Conservation (phyloP, 139 green algal species). For the Nannochloris sp. region DNA sequence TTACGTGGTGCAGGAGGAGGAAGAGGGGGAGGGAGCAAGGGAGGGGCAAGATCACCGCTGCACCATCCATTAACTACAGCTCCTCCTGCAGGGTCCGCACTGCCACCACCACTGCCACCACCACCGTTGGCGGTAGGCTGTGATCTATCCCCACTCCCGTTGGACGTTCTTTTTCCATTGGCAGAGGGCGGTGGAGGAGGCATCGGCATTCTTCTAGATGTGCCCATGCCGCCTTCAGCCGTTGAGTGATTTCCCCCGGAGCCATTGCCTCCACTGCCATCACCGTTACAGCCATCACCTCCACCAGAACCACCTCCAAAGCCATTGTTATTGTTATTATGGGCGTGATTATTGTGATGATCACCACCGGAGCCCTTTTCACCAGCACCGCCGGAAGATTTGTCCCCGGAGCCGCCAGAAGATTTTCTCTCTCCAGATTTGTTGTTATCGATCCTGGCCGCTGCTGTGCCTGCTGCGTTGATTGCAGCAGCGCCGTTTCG, state of each 20-base stretch:
- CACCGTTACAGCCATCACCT: background rate
- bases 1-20: no score
- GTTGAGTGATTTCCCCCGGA: background rate
- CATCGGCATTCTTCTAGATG: background rate
- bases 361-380: background rate
- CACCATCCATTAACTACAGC: no score
- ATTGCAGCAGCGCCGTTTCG: background rate
- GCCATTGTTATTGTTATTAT: background rate
- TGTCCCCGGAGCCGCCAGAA: background rate
- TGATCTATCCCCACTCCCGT: background rate
- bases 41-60: no score
- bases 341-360: background rate
- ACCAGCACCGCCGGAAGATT: background rate
- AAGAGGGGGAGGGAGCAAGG: no score
- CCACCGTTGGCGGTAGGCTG: background rate
- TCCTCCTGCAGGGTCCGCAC: background rate
- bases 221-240: background rate
- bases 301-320: background rate
- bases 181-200: background rate
- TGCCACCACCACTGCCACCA: background rate
- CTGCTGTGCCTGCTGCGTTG: background rate
- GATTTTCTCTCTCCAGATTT: background rate
- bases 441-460: background rate
- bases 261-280: constrained; percentile 11
- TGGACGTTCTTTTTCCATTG: background rate